Conservation (phyloP, 2,329 filamentous ascomycete species). For the Fusarium dimerum region DNA sequence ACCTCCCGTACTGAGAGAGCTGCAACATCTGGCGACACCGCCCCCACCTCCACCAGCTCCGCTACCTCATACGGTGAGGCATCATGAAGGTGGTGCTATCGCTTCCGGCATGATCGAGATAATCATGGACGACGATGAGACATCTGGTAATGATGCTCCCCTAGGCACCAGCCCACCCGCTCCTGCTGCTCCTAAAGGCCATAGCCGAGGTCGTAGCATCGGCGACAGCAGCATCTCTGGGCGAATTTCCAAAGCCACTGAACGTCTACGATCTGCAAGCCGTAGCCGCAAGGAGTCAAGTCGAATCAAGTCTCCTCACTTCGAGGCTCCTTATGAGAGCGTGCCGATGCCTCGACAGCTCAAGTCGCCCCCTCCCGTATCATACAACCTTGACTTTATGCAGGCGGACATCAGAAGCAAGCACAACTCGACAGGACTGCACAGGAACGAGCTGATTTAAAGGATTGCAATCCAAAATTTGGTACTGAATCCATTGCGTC, state of each 20-base stretch:
- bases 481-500: constrained; percentile 6
- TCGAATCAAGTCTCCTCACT: constrained; percentile 26
- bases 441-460: constrained; percentile 58
- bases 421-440: constrained; percentile 51
- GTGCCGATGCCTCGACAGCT: constrained; percentile 34
- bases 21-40: constrained; percentile 61
- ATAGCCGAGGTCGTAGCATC: constrained; percentile 59
- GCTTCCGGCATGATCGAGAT: constrained; percentile 64
- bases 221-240: constrained; percentile 53
- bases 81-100: constrained; percentile 46
- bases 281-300: constrained; percentile 50
- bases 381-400: constrained; percentile 39
- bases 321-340: constrained; percentile 45
- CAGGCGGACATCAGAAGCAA: constrained; percentile 36
- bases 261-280: constrained; percentile 61
- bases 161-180: constrained; percentile 25
- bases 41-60: constrained; percentile 64
- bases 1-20: constrained; percentile 59
- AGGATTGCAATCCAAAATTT: constrained; percentile 14
- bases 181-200: constrained; percentile 46
- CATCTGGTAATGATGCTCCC: constrained; percentile 21
- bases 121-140: constrained; percentile 63
- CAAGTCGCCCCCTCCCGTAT: constrained; percentile 38
- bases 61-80: constrained; percentile 46
- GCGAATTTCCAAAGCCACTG: constrained; percentile 58